Evolutionary conservation across 2,329 filamentous ascomycete genomes (phyloP), one percentile per base, ranked within the genome.

Genomic region (Cladobotryum protrusum): DNA sequence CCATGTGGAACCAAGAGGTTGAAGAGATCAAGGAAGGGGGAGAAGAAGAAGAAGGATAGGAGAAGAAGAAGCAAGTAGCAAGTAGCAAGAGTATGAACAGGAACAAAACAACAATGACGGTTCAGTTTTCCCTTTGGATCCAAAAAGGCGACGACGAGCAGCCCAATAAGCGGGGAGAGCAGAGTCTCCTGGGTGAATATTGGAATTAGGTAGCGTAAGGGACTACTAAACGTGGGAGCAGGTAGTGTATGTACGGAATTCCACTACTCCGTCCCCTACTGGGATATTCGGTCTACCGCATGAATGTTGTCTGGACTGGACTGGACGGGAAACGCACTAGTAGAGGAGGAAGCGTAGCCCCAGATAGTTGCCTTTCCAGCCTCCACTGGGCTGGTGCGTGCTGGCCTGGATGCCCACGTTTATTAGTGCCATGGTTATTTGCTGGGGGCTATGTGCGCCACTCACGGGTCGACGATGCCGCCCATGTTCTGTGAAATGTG

Each of bases 401-500:
- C 48, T 50, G 43, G 42, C 43, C 33, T 50, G 45, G 49, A 34
- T 46, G 45, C 44, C 49, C 49, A 51, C 49, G 49, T 51, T 51
- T 47, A 47, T 18, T 42, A 45, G 49, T 51, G 45, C 45, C 44
- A 47, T 47, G 43, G 48, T 42, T 46, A 44, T 45, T 19, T 42
- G 43, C 44, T 47, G 49, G 49, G 43, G 49, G 49, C 35, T 36
- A 47, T 45, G 47, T 47, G 49, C 49, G 45, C 49, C 49, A 51
- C 49, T 47, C 49, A 51, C 49, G 49, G 49, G 45, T 51, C 49
- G 45, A 51, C 44, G 49, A 44, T 48, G 49, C 49, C 49, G 49
- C 49, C 49, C 49, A 44, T 34, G 45, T 34, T 15, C 19, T 18
- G 18, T 44, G 45, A 37, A 37, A 18, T 43, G 43, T 33, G 45